Conservation (phyloP, 2,329 filamentous ascomycete species). For the Colletotrichum noveboracense region DNA sequence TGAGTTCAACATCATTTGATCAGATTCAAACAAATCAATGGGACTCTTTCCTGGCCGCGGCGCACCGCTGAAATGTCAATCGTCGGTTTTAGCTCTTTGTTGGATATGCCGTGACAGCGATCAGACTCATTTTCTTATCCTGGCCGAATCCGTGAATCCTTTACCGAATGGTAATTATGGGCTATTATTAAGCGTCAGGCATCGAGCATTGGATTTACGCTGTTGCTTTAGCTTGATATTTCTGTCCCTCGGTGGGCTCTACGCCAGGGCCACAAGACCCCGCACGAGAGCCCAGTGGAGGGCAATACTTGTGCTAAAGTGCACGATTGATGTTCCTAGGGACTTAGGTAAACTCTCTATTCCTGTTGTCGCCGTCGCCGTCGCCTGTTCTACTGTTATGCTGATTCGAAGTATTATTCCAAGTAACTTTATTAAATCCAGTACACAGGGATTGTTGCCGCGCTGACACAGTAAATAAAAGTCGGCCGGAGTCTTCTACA, state of each 20-base stretch:
- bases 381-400: background rate
- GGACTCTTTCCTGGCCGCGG: background rate
- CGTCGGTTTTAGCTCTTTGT: fast-evolving
- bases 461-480: background rate
- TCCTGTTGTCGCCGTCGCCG: background rate
- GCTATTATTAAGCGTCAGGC: background rate
- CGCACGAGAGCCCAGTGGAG: background rate
- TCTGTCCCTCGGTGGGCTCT: background rate
- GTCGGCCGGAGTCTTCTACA: background rate
- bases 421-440: background rate
- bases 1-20: background rate
- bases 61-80: background rate
- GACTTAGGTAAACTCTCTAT: background rate
- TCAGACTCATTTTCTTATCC: background rate
- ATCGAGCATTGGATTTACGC: background rate
- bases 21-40: background rate
- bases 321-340: background rate
- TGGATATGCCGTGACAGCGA: background rate
- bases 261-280: background rate
- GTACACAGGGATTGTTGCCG: background rate
- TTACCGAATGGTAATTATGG: background rate
- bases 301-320: background rate
- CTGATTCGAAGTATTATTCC: background rate
- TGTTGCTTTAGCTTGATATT: background rate
- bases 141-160: background rate